A percentile compares a stretch with the other conserved stretches of the same genome.
These are phyloP conservation scores for Oxytropis ochrocephala DNA, from an alignment of 306 rosid genomes.

Conservation along the genomic window DNA sequence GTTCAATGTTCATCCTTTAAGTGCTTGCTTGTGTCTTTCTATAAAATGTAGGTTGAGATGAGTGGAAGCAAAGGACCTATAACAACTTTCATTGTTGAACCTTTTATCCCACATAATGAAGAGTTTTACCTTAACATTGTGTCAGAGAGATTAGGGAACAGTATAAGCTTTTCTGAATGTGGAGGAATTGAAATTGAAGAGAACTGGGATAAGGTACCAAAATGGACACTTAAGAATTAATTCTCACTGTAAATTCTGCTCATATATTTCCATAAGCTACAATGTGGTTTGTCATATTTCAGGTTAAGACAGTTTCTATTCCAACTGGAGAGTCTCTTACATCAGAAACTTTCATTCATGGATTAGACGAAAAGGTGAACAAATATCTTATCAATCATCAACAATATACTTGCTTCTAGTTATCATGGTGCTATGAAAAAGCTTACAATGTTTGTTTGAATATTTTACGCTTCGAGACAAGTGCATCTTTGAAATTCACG, in stretches of 20 bases:
- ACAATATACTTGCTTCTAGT: background rate
- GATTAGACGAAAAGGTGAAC: constrained; percentile 84
- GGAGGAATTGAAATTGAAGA: constrained; percentile 65
- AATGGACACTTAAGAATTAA: background rate
- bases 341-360: constrained; percentile 70
- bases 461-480: constrained; percentile 54
- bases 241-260: background rate
- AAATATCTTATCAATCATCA: constrained; percentile 2
- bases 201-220: constrained; percentile 36
- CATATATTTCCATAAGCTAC: background rate
- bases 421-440: background rate
- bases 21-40: too few relatives aligned
- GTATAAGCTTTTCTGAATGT: constrained; percentile 83
- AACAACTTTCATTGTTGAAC: constrained; percentile 86
- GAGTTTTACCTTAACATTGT: constrained; percentile 76
- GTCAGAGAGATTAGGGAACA: constrained; percentile 74
- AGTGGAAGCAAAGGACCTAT: constrained; percentile 84
- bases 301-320: constrained; percentile 73
- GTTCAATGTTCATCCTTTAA: too few relatives aligned
- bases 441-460: constrained; percentile 4
- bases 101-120: too few relatives aligned
- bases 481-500: constrained; percentile 91
- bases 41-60: constrained; percentile 59
- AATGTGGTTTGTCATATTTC: constrained; percentile 11
- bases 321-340: constrained; percentile 71